Conservation (phyloP, 768 basidiomycete species). For the Roridomyces roridus region DNA sequence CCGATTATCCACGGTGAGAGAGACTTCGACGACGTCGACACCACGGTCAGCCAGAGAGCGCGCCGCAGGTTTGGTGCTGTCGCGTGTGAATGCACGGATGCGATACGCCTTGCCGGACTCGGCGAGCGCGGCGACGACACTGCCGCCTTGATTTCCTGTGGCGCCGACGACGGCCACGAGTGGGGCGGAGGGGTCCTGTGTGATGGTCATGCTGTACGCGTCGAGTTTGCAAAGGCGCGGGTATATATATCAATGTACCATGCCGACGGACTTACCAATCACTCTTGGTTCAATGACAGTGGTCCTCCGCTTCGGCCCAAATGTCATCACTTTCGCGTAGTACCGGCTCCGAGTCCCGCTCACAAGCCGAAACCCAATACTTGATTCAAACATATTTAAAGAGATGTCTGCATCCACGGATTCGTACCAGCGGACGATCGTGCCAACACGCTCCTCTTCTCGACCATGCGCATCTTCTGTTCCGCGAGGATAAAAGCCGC, state of each 20-base stretch:
- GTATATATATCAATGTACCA: no score
- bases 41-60: not conserved
- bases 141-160: slow-evolving; percentile 13
- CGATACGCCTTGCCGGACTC: slow-evolving; percentile 15
- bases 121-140: slow-evolving; percentile 9
- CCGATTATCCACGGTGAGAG: not conserved
- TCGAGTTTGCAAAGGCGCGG: no score
- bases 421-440: not conserved
- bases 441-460: slow-evolving; percentile 13
- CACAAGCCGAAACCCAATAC: no score
- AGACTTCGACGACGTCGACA: not conserved
- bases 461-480: slow-evolving; percentile 20
- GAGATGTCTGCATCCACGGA: no score
- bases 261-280: no score
- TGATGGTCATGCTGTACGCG: slow-evolving; percentile 23
- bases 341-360: no score
- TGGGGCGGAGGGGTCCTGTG: slow-evolving; percentile 3
- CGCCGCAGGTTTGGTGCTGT: not conserved
- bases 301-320: no score
- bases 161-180: slow-evolving; percentile 18
- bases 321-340: no score
- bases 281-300: no score
- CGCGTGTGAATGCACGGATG: slow-evolving; percentile 8
- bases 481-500: slow-evolving; percentile 16
- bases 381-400: no score